phyloP scores from a whole-genome alignment of 75 land plant genomes.

The Sequoiadendron giganteum region DNA sequence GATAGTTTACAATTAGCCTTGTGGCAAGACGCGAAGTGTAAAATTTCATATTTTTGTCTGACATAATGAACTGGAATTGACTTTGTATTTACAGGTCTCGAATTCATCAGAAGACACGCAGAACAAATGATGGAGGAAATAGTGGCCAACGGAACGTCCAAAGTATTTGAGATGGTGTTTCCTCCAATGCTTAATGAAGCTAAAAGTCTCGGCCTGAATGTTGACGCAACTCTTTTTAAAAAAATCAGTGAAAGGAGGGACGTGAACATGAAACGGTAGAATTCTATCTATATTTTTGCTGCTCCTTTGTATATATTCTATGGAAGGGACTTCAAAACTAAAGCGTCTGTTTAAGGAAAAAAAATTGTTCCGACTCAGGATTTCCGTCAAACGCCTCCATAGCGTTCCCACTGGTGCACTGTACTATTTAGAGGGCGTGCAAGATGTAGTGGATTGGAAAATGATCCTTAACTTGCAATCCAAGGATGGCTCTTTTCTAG shows the following conservation, averaged over 20 bases:
- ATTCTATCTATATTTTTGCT: neutral
- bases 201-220: neutral
- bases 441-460: constrained; percentile 26
- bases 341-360: neutral
- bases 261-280: neutral
- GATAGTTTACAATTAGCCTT: neutral
- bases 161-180: constrained; percentile 15
- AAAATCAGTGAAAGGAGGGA: neutral
- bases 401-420: constrained; percentile 11
- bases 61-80: neutral
- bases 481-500: constrained; percentile 21
- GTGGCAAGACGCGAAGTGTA: too few relatives aligned
- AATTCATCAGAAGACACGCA: constrained; percentile 25
- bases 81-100: constrained; percentile 10
- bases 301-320: neutral
- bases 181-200: constrained; percentile 11
- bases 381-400: constrained; percentile 20
- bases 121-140: constrained; percentile 10
- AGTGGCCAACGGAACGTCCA: neutral
- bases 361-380: neutral
- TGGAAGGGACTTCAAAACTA: neutral
- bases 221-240: neutral
- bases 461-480: constrained; percentile 16
- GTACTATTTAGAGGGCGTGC: neutral
- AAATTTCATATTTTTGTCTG: neutral